Evolutionary conservation across 1,284 basidiomycete species (phyloP).

Genomic region (Pseudozyma hubeiensis): DNA sequence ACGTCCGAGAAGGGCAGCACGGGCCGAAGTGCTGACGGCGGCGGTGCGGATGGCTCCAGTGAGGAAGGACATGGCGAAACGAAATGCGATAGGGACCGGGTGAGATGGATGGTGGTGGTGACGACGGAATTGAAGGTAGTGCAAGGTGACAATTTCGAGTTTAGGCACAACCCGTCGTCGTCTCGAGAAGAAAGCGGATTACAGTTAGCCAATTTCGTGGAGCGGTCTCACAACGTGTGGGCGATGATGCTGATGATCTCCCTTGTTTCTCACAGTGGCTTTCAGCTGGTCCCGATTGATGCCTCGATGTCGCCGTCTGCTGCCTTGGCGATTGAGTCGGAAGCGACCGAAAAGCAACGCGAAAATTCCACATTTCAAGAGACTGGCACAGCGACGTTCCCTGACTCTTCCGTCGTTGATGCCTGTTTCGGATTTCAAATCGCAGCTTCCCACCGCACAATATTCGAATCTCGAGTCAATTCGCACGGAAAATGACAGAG

Average conservation of each 20-base stretch:
- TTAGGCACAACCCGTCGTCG: not conserved
- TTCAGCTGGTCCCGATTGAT: constrained; percentile 2
- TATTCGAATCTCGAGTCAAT: not conserved
- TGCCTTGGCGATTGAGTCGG: constrained; percentile 20
- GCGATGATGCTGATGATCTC: constrained; percentile 6
- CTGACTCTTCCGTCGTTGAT: constrained; percentile 17
- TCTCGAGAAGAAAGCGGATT: constrained; percentile 17
- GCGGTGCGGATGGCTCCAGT: constrained; percentile 62
- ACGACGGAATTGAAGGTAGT: not conserved
- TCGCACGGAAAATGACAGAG: constrained; percentile 21
- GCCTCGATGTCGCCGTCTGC: constrained; percentile 20
- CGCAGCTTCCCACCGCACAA: not conserved
- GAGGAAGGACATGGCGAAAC: constrained; percentile 57
- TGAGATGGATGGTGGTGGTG: constrained; percentile 10
- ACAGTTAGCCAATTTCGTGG: constrained; percentile 5
- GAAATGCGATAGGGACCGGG: not conserved
- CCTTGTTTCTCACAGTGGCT: not conserved
- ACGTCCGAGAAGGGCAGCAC: constrained; percentile 48
- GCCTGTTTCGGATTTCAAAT: constrained; percentile 20
- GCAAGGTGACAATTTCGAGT: constrained; percentile 5
- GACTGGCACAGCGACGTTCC: constrained; percentile 7
- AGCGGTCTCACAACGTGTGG: constrained; percentile 9
- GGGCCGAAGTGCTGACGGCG: constrained; percentile 56
- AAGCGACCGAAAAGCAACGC: constrained; percentile 19
- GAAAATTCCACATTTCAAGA: constrained; percentile 28